Evolutionary conservation across 225 moss, liverwort and hornwort species (phyloP).

Genomic region (Sphagnum tenellum): DNA sequence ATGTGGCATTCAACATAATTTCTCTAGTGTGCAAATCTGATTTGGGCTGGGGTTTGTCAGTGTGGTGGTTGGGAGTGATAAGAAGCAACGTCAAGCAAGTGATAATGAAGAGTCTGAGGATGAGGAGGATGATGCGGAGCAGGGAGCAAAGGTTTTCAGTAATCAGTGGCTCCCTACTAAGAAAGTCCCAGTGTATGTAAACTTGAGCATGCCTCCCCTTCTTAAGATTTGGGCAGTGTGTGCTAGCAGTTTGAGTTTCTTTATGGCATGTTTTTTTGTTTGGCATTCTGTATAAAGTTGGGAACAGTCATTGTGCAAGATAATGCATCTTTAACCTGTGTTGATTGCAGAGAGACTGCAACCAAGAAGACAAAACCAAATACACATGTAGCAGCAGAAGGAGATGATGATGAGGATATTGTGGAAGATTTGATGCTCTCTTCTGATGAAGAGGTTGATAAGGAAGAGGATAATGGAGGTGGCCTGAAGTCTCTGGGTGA

Average conservation of each 20-base stretch:
- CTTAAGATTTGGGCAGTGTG: too few relatives aligned
- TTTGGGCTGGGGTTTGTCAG: constrained; percentile 22
- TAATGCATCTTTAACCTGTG: background rate
- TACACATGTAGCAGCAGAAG: constrained; percentile 15
- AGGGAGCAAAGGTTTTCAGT: constrained; percentile 57
- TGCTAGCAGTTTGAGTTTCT: too few relatives aligned
- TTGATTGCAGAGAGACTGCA: constrained; percentile 23
- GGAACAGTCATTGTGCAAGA: background rate
- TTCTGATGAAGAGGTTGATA: constrained; percentile 56
- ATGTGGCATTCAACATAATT: too few relatives aligned
- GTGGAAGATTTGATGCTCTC: constrained; percentile 66
- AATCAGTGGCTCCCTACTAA: constrained; percentile 72
- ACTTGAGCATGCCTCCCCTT: background rate
- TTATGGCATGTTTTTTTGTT: too few relatives aligned
- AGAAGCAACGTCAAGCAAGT: constrained; percentile 16
- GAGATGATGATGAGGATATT: constrained; percentile 49
- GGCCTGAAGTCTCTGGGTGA: constrained; percentile 8
- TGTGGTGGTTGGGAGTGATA: constrained; percentile 36
- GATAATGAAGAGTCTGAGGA: constrained; percentile 32
- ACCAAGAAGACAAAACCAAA: constrained; percentile 18
- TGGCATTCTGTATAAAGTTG: background rate
- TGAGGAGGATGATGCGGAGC: constrained; percentile 36
- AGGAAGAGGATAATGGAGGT: constrained; percentile 27
- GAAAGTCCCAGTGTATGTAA: constrained; percentile 24
- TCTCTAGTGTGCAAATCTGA: too few relatives aligned